These are phyloP conservation scores for Avena sativa DNA, from an alignment of 176 grass and related monocot species.

Conservation along the genomic window DNA sequence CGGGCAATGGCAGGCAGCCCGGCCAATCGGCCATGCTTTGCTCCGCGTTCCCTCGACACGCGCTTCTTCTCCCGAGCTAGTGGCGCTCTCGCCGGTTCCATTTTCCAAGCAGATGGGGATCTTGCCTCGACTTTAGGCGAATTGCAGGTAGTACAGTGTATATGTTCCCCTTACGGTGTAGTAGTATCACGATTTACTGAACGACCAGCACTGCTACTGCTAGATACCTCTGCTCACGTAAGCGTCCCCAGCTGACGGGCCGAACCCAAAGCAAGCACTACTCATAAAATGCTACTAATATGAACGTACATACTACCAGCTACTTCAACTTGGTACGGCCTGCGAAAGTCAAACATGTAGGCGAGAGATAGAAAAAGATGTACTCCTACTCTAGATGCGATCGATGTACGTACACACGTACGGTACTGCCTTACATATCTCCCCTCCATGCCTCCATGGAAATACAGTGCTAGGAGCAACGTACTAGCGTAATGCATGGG, in stretches of 20 bases:
- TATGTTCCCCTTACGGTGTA: too few species aligned
- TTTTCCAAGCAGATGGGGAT: not conserved
- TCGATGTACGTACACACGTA: too few species aligned
- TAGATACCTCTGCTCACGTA: too few species aligned
- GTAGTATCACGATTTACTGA: too few species aligned
- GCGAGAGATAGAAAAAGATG: not conserved
- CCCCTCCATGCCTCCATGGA: too few species aligned
- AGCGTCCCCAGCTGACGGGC: not conserved
- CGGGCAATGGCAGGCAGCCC: not conserved
- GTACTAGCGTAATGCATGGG: not conserved
- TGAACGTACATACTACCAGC: not conserved
- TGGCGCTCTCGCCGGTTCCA: not conserved
- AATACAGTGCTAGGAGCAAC: too few species aligned
- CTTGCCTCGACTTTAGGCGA: not conserved
- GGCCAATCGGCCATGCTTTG: not conserved
- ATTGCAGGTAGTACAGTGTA: not conserved
- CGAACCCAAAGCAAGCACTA: not conserved
- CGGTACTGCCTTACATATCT: too few species aligned
- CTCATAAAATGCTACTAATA: not conserved
- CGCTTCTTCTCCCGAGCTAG: not conserved
- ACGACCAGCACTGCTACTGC: too few species aligned
- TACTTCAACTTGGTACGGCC: not conserved
- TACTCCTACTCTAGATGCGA: too few species aligned
- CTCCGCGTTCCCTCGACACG: not conserved
- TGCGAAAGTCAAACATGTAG: not conserved